A percentile compares a stretch with the other conserved stretches of the same genome.
These are phyloP conservation scores for Globisporangium barbulae DNA, from an alignment of 352 stramenopile genomes.

Conservation along the genomic window DNA sequence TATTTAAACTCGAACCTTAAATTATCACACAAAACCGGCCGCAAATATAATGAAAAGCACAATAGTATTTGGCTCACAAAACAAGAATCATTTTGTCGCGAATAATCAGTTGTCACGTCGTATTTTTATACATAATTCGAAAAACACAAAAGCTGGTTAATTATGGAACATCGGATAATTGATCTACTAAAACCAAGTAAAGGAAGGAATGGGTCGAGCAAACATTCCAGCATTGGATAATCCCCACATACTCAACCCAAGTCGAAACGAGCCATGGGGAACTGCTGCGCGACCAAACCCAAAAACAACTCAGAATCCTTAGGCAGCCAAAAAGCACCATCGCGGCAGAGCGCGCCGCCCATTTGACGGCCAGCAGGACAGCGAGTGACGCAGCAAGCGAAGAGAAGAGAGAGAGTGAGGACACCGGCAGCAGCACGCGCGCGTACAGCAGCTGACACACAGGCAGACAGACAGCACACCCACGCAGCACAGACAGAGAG, in stretches of 20 bases:
- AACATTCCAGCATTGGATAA: background rate
- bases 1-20: too few species aligned
- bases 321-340: background rate
- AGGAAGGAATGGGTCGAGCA: background rate
- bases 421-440: background rate
- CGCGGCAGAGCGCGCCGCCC: background rate
- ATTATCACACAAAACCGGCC: too few species aligned
- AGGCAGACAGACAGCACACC: background rate
- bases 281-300: background rate
- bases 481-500: background rate
- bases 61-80: too few species aligned
- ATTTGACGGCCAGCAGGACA: background rate
- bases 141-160: too few species aligned
- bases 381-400: background rate
- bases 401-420: background rate
- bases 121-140: too few species aligned
- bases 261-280: background rate
- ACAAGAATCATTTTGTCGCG: too few species aligned
- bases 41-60: too few species aligned
- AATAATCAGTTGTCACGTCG: too few species aligned
- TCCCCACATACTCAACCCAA: background rate
- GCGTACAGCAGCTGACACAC: background rate
- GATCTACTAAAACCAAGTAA: background rate
- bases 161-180: too few species aligned
- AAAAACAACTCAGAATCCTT: slow-evolving; percentile 3